phyloP scores from a whole-genome alignment of 1,139 yeast genomes.

The Suzukiozyma palmioleophila region DNA sequence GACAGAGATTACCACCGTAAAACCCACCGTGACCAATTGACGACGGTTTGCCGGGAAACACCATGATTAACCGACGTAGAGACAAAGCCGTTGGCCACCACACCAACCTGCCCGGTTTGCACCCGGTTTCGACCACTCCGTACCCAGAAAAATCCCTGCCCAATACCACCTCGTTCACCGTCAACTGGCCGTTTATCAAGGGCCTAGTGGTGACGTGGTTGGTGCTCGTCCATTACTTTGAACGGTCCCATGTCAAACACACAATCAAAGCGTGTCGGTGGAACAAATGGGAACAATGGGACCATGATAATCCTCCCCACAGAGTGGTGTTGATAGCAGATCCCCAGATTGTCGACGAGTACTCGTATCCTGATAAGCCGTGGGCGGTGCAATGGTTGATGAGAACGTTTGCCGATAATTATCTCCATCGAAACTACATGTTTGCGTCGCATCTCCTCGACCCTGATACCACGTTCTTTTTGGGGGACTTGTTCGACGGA shows the following conservation, averaged over 20 bases:
- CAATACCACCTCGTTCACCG: background rate
- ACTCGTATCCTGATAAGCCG: constrained; percentile 63
- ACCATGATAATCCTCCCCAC: constrained; percentile 36
- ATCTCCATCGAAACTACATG: constrained; percentile 73
- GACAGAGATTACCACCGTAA: background rate
- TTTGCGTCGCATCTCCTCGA: constrained; percentile 53
- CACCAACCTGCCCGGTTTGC: background rate
- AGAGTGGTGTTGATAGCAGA: constrained; percentile 79
- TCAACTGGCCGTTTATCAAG: constrained; percentile 6
- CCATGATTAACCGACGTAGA: constrained; percentile 2
- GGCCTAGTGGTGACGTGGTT: constrained; percentile 35
- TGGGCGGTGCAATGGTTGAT: constrained; percentile 41
- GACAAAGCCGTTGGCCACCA: background rate
- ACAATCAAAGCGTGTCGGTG: constrained; percentile 55
- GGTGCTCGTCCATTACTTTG: constrained; percentile 51
- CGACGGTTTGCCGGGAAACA: background rate
- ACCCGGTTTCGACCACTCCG: constrained; percentile 1
- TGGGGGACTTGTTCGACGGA: constrained; percentile 94
- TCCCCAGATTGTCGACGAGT: constrained; percentile 84
- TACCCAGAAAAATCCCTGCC: background rate
- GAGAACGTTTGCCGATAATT: constrained; percentile 60
- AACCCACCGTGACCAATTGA: background rate
- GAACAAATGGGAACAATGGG: constrained; percentile 62
- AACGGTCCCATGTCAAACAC: constrained; percentile 49
- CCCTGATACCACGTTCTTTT: constrained; percentile 73